Evolutionary conservation across 2,329 filamentous ascomycete genomes (phyloP), one percentile per base, ranked within the genome.

Genomic region (Fusarium nodosum): DNA sequence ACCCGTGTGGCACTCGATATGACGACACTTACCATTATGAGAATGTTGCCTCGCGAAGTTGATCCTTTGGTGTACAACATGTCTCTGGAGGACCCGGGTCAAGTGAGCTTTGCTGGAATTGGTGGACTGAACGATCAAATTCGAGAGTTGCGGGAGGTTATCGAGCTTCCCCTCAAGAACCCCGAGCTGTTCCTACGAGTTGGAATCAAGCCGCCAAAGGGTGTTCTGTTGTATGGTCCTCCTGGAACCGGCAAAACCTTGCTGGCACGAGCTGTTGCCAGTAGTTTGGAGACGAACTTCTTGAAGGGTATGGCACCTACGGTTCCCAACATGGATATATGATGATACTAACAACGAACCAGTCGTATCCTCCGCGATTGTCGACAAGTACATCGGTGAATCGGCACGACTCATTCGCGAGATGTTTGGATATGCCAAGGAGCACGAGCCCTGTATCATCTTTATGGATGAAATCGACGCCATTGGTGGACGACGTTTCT

Each of bases 401-500:
- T 99, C 96, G 13, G 96, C 96, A 38, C 91, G 97, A 72, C 86
- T 99, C 72, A 99, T 99, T 77, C 91, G 96, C 80, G 96, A 99
- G 82, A 99, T 99, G 97, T 99, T 99, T 78, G 97, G 96, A 61
- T 99, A 99, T 78, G 96, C 97, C 76, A 98, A 97, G 83, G 97
- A 99, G 80, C 96, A 99, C 80, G 96, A 99, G 82, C 96, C 96
- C 39, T 99, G 96, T 81, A 99, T 99, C 81, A 99, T 99, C 83
- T 99, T 99, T 88, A 99, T 99, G 96, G 97, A 99, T 86, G 96
- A 99, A 83, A 99, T 99, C 78, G 96, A 99, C 78, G 96, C 96
- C 77, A 99, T 99, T 77, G 96, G 96, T 79, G 97, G 97, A 68
- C 90, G 97, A 75, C 89, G 96, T 76, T 99, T 99, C 82, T 97